Evolutionary conservation across 2,329 filamentous ascomycete genomes (phyloP), one percentile per base, ranked within the genome.

Genomic region (Metarhizium brunneum): DNA sequence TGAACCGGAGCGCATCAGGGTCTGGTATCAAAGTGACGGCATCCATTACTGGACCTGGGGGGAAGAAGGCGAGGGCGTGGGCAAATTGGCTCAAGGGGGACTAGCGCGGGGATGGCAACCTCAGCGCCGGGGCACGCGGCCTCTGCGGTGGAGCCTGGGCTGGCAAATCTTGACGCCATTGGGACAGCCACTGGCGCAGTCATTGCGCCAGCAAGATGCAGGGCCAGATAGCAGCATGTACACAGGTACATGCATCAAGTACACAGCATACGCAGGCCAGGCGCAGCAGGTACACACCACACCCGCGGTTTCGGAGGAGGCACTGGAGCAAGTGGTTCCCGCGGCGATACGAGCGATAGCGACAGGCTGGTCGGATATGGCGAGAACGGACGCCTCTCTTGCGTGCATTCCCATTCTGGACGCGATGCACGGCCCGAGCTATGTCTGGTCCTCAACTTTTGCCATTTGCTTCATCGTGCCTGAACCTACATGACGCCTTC

Each of bases 1-100:
- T 13, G 13, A 36, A 36, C 35, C 13, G 35, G 8, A 36, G 35
- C 35, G 6, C 35, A 36, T 8, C 35, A 47, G n/a, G 4, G 43
- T 54, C 59, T 55, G 54, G 59, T 55, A 59, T 47, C 59, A 58
- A 60, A 65, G 67, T 69, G 67, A 69, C 66, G 67, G 25, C 67
- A 69, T 67, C 62, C 65, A 67, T 61, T 62, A 54, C 57, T 30
- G 10, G 51, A 30, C 20, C 47, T 49, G 54, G 50, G 47, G 38
- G 29, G 42, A 36, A 47, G 29, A 47, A 32, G 47, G 38, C n/a
- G 53, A 11, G 35, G 35, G 18, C 51, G 18, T 51, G 47, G 47
- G 38, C 16, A 30, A 3, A 48, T 5, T 20, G 29, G n/a, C 50
- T 50, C 53, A 42, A 50, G 50, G 38, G 7, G 50, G 53, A 13